Base-by-base conservation (phyloP, 1,139 yeast species). In the Suhomyces chickasaworum region DNA sequence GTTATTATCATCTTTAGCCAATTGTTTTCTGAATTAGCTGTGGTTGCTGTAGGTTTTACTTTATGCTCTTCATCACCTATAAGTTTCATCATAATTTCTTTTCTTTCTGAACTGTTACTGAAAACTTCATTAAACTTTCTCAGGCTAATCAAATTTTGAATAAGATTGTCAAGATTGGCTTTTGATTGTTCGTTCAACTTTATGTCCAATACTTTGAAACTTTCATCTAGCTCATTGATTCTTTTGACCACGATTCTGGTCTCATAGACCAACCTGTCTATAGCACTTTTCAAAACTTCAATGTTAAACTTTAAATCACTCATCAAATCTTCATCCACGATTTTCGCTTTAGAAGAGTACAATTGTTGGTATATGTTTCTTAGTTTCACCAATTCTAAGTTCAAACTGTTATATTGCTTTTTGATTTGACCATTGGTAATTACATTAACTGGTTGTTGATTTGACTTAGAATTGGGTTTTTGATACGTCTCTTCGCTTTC, bases 221-320 rank as follows among this genome's bases (percentile, higher is more conserved):
- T 80, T 34, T 86, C 89, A 54, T 89, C 96, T 21, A 90, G 84
- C 59, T 93, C 98, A 46, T 83, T 80, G 46, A 91, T 78, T 56
- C 93, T 81, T 45, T 84, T 83, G 35, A 78, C 78, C 18, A 93
- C 74, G 42, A 89, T 76, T 47, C 95, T 69, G 21, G 89, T 76
- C 59, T 93, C 97, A 62, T 91, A 93, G 46, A 83, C 79, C 48
- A 93, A 70, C 52, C 95, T 74, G 20, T 96, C 93, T 29, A 87
- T 81, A 36, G 86, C 72, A 1, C 88, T 81, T 31, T 83, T 82
- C 38, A 89, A 74, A 48, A 86, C 91, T 33, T 71, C 69, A 51
- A 86, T 68, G 52, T 81, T 85, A 39, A 66, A 68, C 41, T 75
- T 68, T 39, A 85, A 62, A 53, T 64, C 61, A 10, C 59, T 61